Percentiles rank a stretch among this genome's conserved stretches.
Evolutionary conservation across 2,329 filamentous ascomycete genomes (phyloP).

Genomic region (Aspergillus sp.): DNA sequence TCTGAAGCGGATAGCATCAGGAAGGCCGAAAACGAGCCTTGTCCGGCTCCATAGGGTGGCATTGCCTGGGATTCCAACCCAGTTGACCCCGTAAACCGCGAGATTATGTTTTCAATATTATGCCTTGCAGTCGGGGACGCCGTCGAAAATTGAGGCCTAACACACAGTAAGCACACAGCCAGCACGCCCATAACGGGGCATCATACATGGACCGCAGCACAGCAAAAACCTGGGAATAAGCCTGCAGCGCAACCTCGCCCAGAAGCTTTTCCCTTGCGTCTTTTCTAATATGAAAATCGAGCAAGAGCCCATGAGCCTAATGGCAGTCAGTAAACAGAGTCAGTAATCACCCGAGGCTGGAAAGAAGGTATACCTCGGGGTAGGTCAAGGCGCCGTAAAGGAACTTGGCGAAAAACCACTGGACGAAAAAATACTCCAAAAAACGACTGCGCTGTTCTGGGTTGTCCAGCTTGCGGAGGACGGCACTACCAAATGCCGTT

Average conservation of each 20-base stretch:
- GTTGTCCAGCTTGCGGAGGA: slow-evolving; percentile 64
- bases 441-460: slow-evolving; percentile 63
- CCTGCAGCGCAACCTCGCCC: slow-evolving; percentile 67
- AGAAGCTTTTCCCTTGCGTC: slow-evolving; percentile 71
- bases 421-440: slow-evolving; percentile 73
- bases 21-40: slow-evolving; percentile 45
- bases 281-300: slow-evolving; percentile 85
- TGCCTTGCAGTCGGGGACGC: slow-evolving; percentile 24
- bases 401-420: slow-evolving; percentile 88
- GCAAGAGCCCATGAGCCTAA: slow-evolving; percentile 55
- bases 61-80: slow-evolving; percentile 1
- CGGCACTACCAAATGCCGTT: slow-evolving; percentile 73
- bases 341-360: slow-evolving; percentile 16
- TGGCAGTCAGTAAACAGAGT: slow-evolving; percentile 15
- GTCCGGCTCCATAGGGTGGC: slow-evolving; percentile 36
- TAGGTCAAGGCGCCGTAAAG: slow-evolving; percentile 74
- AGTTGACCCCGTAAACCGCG: slow-evolving; percentile 14
- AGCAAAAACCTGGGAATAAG: slow-evolving; percentile 70
- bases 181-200: slow-evolving; percentile 37
- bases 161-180: slow-evolving; percentile 1
- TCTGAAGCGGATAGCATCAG: slow-evolving; percentile 72
- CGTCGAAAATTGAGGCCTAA: slow-evolving; percentile 29
- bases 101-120: slow-evolving; percentile 32
- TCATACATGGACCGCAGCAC: slow-evolving; percentile 60
- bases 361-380: slow-evolving; percentile 57